Base-by-base conservation (phyloP, 1,284 basidiomycete genomes). In the Tilletia horrida region DNA sequence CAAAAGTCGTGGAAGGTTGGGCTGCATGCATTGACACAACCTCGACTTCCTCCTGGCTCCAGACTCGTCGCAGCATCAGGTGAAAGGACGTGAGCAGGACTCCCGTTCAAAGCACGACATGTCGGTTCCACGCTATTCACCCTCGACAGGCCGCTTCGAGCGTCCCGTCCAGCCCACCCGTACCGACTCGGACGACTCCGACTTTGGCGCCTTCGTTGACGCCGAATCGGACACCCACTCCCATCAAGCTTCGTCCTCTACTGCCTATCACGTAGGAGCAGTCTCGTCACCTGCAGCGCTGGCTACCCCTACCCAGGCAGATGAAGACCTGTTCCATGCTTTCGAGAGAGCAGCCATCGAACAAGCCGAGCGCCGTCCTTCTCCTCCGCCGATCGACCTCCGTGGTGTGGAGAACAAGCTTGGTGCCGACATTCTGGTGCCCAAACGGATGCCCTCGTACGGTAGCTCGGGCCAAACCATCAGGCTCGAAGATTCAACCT, bases 331-430 rank as follows among this genome's bases (percentile, higher is more conserved):
- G 21, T 62, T 62, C 25, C 31, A 47, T 40, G 61, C 61, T 7
- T 47, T 62, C 23, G 40, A 62, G 23, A 35, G 25, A 9, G 61
- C 40, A 11, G 61, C 61, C 40, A 62, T 43, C 42, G 61, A 52
- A 66, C 35, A 68, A 43, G 45, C 57, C 40, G 57, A 64, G 23
- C 73, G 70, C 2, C 64, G 29, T 0, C 76, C 76, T 14, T 77
- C 75, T 7, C 78, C 75, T 8, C 73, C 73, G 16, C 74, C 78
- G 59, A 75, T 81, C 43, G 80, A 81, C 65, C 73, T 81, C 25
- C 73, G 79, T 4, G 70, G 69, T 4, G 73, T 78, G 9, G 78
- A 81, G 63, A 69, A 69, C 61, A 73, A 75, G 67, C 69, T 81
- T 13, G 71, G 64, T 14, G 23, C 35, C 23, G 48, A 52, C 44